Base-by-base conservation (phyloP, 2,329 filamentous ascomycete genomes). In the Cryphonectria naterciae region DNA sequence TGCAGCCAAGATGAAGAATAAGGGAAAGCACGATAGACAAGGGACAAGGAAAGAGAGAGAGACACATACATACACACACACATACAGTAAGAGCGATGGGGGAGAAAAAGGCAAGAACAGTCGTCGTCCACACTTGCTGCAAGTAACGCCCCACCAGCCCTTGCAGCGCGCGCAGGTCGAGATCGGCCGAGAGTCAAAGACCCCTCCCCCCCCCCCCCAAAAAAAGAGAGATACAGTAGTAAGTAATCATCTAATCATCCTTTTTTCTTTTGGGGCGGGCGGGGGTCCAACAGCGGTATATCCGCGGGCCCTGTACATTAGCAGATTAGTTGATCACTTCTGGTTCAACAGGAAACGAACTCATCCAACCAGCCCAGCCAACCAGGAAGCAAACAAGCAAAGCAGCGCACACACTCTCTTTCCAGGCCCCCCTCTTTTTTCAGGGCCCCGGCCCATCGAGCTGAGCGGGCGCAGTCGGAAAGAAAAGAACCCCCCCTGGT, bases 321-420 rank as follows among this genome's bases (percentile, higher is more conserved):
- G 46, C 46, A 49, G 19, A n/a, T 49, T n/a, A 49, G 25, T 37
- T 54, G 37, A 63, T 56, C 49, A 63, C 65, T 62, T 72, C 65
- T 70, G 60, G 65, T 68, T 65, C 68, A 65, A 72, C 68, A 49
- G 65, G 46, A 68, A 70, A 72, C 70, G 70, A 61, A 58, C 60
- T 49, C 46, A 49, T n/a, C 46, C 19, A 49, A n/a, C 46, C 17
- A 22, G 46, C 19, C 19, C 46, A 49, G 46, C 46, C 46, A 49
- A 49, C 46, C 46, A 49, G 19, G 7, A 49, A 11, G 46, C 46
- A n/a, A 11, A 22, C 22, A n/a, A 49, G 46, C 46, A n/a, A 22
- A n/a, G 22, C 7, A 49, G 46, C 43, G 13, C 43, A 46, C 46
- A n/a, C 19, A 10, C 8, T 11, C 22, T 8, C 46, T n/a, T 11